Evolutionary conservation across 208 protist species (phyloP).

Genomic region (Blechomonas ayalai): DNA sequence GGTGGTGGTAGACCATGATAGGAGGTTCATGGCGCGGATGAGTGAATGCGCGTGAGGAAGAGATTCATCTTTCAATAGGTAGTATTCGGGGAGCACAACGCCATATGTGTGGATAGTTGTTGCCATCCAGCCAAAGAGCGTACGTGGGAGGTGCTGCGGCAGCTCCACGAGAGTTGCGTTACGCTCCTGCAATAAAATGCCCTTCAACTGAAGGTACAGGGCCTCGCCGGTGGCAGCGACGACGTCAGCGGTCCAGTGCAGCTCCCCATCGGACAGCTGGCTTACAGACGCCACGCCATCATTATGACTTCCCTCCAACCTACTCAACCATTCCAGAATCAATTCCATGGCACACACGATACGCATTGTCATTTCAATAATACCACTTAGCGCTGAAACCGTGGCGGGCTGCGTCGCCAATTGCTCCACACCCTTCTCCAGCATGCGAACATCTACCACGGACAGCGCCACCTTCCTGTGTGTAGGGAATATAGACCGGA

Average conservation of each 20-base stretch:
- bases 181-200: constrained; percentile 21
- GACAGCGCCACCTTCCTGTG: too few species aligned
- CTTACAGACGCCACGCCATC: constrained; percentile 6
- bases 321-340: constrained; percentile 17
- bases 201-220: constrained; percentile 18
- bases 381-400: constrained; percentile 10
- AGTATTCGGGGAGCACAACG: constrained; percentile 54
- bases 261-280: not conserved
- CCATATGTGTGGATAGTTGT: constrained; percentile 26
- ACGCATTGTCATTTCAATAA: constrained; percentile 9
- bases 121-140: constrained; percentile 16
- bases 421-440: constrained; percentile 8
- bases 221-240: constrained; percentile 17
- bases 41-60: constrained; percentile 26
- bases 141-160: constrained; percentile 17
- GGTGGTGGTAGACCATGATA: constrained; percentile 16
- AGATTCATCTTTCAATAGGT: constrained; percentile 38
- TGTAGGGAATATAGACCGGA: too few species aligned
- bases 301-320: constrained; percentile 1
- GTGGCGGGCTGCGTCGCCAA: constrained; percentile 7
- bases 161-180: constrained; percentile 14
- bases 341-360: constrained; percentile 11
- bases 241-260: not conserved
- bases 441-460: too few species aligned
- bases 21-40: constrained; percentile 36